Evolutionary conservation across 768 basidiomycete species (phyloP).

Genomic region (Galerina marginata): DNA sequence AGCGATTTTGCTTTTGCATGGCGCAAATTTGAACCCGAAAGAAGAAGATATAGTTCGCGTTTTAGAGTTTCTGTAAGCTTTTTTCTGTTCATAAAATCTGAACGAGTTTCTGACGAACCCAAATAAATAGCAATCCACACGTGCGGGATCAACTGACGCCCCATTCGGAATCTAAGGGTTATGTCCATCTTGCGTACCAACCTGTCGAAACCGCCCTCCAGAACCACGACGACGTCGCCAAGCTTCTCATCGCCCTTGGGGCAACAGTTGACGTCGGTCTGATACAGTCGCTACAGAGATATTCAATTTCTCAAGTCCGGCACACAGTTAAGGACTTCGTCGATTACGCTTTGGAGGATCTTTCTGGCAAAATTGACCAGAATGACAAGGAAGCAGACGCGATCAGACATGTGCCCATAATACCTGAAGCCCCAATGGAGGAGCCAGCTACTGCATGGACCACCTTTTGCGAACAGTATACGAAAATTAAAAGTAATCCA

Average conservation of each 20-base stretch:
- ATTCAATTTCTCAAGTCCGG: slow-evolving; percentile 23
- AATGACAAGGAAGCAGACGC: slow-evolving; percentile 19
- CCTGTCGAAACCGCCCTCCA: slow-evolving; percentile 44
- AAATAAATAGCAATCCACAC: slow-evolving; percentile 17
- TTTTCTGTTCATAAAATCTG: neutral
- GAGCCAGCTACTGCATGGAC: slow-evolving; percentile 17
- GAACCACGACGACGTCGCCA: slow-evolving; percentile 40
- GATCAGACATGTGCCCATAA: neutral
- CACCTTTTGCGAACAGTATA: slow-evolving; percentile 12
- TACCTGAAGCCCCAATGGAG: neutral
- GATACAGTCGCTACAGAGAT: slow-evolving; percentile 24
- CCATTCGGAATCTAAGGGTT: slow-evolving; percentile 27
- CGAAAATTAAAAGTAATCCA: neutral
- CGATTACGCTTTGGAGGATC: slow-evolving; percentile 29
- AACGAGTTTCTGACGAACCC: neutral
- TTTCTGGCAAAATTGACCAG: slow-evolving; percentile 25
- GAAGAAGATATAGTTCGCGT: slow-evolving; percentile 43
- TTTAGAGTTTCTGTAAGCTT: slow-evolving; percentile 36
- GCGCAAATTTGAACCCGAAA: slow-evolving; percentile 38
- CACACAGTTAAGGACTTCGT: slow-evolving; percentile 46
- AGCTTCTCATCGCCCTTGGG: slow-evolving; percentile 43
- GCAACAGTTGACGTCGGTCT: slow-evolving; percentile 39
- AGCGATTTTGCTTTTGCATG: slow-evolving; percentile 44
- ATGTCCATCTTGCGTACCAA: slow-evolving; percentile 31
- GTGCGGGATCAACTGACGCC: slow-evolving; percentile 21